Evolutionary conservation across 2,329 filamentous ascomycete species (phyloP), one percentile per base, ranked within the genome.

Genomic region (Fusarium burgessii): DNA sequence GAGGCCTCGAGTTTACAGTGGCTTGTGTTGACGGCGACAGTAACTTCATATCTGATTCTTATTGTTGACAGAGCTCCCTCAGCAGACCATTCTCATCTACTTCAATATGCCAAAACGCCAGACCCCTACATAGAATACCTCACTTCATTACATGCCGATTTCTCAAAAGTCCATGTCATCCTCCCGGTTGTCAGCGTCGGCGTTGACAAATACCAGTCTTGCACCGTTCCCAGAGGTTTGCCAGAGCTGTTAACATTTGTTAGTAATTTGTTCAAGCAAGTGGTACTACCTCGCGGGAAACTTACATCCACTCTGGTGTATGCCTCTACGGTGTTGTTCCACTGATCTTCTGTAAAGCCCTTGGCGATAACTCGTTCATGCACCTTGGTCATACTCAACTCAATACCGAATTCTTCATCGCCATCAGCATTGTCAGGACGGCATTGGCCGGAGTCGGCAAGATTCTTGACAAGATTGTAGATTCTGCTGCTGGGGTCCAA

Each of bases 311-410:
- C 84, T 72, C 89, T 85, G 5, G 93, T 91, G 82, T 99, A 98
- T 84, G 97, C 95, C 69, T 97, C 92, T 78, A 99, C 86, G 23
- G 95, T 92, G 74, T 89, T 88, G 77, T 93, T 87, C 84, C 97
- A 94, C 81, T 99, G 95, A 81, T 98, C 94, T 72, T 94, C 92
- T 1, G 95, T 99, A 81, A 98, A 99, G 5, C 96, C 96, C 87
- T 97, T 98, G 57, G 95, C 96, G 76, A 98, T 87, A 33, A 99
- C 94, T 72, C 96, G 86, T 82, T 98, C 95, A 80, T 95, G 90
- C 66, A 99, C 93, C 82, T 94, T 92, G 73, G 92, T 89, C 85
- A 99, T 88, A 81, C 92, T 96, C 76, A 99, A 83, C 81, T 98
- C 95, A 23, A 87, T 79, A 18, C 86, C 85, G 38, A 81, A 78